Evolutionary conservation across 805 yeast species (phyloP).

Genomic region (Limtongia smithiae): DNA sequence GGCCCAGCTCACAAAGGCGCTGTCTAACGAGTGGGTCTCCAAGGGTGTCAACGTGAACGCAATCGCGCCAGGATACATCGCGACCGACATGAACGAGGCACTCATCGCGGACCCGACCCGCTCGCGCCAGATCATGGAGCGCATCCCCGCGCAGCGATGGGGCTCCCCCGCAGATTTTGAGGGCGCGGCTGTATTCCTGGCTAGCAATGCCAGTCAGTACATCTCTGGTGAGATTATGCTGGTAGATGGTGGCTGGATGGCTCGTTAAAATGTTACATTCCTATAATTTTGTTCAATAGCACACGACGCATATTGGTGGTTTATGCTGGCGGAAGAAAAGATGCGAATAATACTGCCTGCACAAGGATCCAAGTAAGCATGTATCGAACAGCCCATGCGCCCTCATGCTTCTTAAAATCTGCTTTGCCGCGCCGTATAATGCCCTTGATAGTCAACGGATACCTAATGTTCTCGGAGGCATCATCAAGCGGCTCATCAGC

Average conservation of each 20-base stretch:
- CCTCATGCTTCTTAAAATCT: slow-evolving; percentile 29
- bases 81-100: slow-evolving; percentile 45
- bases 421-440: slow-evolving; percentile 16
- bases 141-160: slow-evolving; percentile 49
- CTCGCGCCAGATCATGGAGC: slow-evolving; percentile 35
- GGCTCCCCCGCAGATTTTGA: slow-evolving; percentile 50
- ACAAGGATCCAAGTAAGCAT: slow-evolving; percentile 59
- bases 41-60: slow-evolving; percentile 48
- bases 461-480: no score
- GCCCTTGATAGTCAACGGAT: not conserved
- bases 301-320: not conserved
- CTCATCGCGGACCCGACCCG: slow-evolving; percentile 35
- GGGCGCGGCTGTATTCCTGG: slow-evolving; percentile 47
- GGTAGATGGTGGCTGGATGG: slow-evolving; percentile 37
- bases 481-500: slow-evolving; percentile 24
- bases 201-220: slow-evolving; percentile 50
- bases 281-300: not conserved
- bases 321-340: slow-evolving; percentile 85
- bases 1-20: slow-evolving; percentile 39
- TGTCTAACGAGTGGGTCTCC: slow-evolving; percentile 47
- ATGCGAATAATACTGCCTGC: slow-evolving; percentile 71
- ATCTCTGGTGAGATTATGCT: slow-evolving; percentile 51
- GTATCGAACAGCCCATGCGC: slow-evolving; percentile 46
- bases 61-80: slow-evolving; percentile 50
- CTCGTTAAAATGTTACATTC: slow-evolving; percentile 6